Evolutionary conservation across 306 rosid species (phyloP).

Genomic region (Castanospermum australe): DNA sequence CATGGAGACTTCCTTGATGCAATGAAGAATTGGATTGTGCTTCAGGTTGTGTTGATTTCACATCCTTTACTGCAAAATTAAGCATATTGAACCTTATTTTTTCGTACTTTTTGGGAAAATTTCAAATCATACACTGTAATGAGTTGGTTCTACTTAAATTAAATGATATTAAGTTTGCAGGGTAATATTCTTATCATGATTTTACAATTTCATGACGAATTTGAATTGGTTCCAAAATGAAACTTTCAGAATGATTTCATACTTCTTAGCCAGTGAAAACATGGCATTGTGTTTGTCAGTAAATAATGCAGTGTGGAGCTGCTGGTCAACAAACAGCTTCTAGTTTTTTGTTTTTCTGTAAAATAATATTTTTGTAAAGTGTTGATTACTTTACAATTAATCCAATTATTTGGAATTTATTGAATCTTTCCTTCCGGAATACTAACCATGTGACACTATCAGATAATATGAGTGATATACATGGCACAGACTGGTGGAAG

Average conservation of each 20-base stretch:
- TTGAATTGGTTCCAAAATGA: not conserved
- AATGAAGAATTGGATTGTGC: not conserved
- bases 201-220: not conserved
- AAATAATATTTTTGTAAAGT: not conserved
- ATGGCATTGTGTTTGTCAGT: not conserved
- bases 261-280: not conserved
- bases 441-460: not conserved
- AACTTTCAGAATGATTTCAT: too few species aligned
- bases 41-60: not conserved
- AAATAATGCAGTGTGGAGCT: not conserved
- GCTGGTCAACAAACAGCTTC: not conserved
- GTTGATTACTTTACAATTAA: not conserved
- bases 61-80: not conserved
- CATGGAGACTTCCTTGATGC: not conserved
- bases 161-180: not conserved
- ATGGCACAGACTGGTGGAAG: too few species aligned
- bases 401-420: not conserved
- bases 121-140: not conserved
- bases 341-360: too few species aligned
- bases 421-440: not conserved
- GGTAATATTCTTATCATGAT: not conserved
- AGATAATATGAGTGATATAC: too few species aligned
- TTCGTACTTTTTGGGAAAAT: not conserved
- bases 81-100: not conserved
- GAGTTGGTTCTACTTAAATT: too few species aligned